Evolutionary conservation across 2,329 filamentous ascomycete species (phyloP).

Genomic region (Dothideomycetes sp.): DNA sequence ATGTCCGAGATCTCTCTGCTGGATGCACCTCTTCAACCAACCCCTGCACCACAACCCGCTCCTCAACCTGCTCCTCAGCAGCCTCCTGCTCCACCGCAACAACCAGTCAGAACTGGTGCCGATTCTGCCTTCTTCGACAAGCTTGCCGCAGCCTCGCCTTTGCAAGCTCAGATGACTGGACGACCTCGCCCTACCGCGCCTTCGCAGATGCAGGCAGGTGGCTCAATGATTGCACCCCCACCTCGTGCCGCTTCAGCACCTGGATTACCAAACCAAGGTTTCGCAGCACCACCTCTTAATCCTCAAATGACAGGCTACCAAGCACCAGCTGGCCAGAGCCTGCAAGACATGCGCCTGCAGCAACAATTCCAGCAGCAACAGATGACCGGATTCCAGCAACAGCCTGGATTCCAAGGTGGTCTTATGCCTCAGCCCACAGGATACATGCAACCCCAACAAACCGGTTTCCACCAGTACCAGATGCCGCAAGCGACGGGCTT

Average conservation of each 20-base stretch:
- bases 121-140: slow-evolving; percentile 44
- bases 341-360: slow-evolving; percentile 53
- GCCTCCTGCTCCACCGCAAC: slow-evolving; percentile 32
- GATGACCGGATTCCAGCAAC: slow-evolving; percentile 32
- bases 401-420: slow-evolving; percentile 27
- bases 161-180: slow-evolving; percentile 29
- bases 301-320: slow-evolving; percentile 72
- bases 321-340: slow-evolving; percentile 61
- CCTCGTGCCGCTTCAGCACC: slow-evolving; percentile 79
- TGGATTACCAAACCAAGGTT: slow-evolving; percentile 52
- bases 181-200: slow-evolving; percentile 15
- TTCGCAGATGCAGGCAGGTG: slow-evolving; percentile 23
- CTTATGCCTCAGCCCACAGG: slow-evolving; percentile 33
- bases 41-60: slow-evolving; percentile 37
- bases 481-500: slow-evolving; percentile 27
- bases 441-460: slow-evolving; percentile 35
- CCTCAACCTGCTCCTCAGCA: slow-evolving; percentile 31
- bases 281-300: slow-evolving; percentile 65
- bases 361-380: slow-evolving; percentile 27
- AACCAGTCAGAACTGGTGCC: slow-evolving; percentile 25
- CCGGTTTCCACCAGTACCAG: slow-evolving; percentile 21
- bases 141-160: slow-evolving; percentile 30
- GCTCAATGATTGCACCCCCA: slow-evolving; percentile 65
- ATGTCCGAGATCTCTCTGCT: slow-evolving; percentile 61
- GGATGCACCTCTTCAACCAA: slow-evolving; percentile 49